Percentiles rank a stretch among this genome's conserved stretches.
Evolutionary conservation across 2,329 filamentous ascomycete species (phyloP).

Genomic region (Pestalotiopsis sp.): DNA sequence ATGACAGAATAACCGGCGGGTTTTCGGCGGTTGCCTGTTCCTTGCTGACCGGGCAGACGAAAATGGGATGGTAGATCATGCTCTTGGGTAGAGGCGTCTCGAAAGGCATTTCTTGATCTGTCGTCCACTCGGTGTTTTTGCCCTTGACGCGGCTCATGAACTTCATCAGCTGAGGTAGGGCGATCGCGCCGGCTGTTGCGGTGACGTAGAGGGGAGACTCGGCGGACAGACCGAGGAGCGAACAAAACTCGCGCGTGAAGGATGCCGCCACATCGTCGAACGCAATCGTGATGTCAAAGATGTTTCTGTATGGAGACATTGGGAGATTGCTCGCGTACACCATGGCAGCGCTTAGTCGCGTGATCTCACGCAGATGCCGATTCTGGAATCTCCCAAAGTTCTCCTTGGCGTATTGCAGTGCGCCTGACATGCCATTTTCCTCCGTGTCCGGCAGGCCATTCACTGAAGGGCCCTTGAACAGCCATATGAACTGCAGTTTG

Average conservation of each 20-base stretch:
- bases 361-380: constrained; percentile 76
- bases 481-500: constrained; percentile 84
- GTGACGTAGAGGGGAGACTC: constrained; percentile 93
- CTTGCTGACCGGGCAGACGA: constrained; percentile 96
- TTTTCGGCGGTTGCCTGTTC: constrained; percentile 93
- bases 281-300: constrained; percentile 73
- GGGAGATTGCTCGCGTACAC: constrained; percentile 74
- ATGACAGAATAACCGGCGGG: constrained; percentile 95
- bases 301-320: constrained; percentile 74
- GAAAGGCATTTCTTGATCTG: constrained; percentile 84
- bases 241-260: constrained; percentile 95
- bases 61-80: constrained; percentile 88
- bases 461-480: constrained; percentile 66
- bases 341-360: constrained; percentile 79
- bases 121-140: constrained; percentile 93
- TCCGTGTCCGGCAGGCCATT: constrained; percentile 54
- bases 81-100: constrained; percentile 60
- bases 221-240: constrained; percentile 82
- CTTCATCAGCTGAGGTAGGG: constrained; percentile 85
- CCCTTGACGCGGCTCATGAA: constrained; percentile 84
- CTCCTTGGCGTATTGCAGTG: constrained; percentile 72
- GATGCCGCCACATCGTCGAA: constrained; percentile 84
- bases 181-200: constrained; percentile 88
- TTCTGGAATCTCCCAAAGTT: constrained; percentile 75
- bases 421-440: constrained; percentile 58